Percentiles rank a stretch among this genome's conserved stretches.
Conservation (phyloP, 306 rosid genomes). For the Lathyrus aphaca region DNA sequence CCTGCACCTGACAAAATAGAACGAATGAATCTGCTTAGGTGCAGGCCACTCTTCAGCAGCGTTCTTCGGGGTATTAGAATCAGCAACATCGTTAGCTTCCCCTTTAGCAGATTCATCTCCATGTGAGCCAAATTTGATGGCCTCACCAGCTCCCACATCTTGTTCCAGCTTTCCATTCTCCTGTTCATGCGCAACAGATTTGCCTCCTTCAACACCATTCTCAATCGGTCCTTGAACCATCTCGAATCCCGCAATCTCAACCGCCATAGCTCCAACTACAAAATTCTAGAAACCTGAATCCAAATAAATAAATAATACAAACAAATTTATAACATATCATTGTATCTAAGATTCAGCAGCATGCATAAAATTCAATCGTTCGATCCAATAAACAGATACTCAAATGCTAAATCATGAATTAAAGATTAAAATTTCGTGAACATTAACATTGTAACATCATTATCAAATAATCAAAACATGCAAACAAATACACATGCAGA, state of each 20-base stretch:
- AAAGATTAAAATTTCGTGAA: neutral
- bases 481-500: neutral
- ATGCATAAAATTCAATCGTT: conserved; percentile 21
- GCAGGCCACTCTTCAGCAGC: conserved; percentile 98
- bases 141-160: conserved; percentile 46
- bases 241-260: conserved; percentile 87
- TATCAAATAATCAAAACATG: neutral
- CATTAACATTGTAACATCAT: neutral
- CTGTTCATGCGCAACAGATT: conserved; percentile 45
- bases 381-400: conserved; percentile 27
- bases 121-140: conserved; percentile 86
- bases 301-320: neutral
- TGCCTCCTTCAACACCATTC: conserved; percentile 50
- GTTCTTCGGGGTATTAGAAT: conserved; percentile 56
- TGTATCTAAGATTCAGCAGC: conserved; percentile 18
- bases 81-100: conserved; percentile 54
- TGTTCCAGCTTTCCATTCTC: conserved; percentile 71
- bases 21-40: conserved; percentile 76
- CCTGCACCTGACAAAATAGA: conserved; percentile 70
- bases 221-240: conserved; percentile 75
- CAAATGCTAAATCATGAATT: conserved; percentile 24
- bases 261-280: conserved; percentile 63
- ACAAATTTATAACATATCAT: conserved; percentile 11
- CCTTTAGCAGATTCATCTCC: conserved; percentile 75
- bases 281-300: conserved; percentile 48